Evolutionary conservation across 2,329 filamentous ascomycete species (phyloP).

Genomic region (Talaromyces sp.): DNA sequence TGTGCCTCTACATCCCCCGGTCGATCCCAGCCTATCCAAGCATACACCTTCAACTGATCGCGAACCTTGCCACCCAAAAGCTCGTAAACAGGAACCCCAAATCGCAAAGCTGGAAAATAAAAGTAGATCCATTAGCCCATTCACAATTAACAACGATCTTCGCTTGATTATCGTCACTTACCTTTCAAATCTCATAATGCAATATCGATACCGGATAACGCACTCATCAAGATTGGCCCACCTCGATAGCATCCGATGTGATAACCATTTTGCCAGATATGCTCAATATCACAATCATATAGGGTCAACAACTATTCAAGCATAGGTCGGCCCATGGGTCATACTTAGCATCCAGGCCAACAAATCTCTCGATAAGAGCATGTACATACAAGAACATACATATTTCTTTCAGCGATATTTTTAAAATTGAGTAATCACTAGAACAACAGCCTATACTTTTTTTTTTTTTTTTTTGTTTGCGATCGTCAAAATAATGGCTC

Average conservation of each 20-base stretch:
- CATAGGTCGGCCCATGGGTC: too few relatives aligned
- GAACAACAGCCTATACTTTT: too few relatives aligned
- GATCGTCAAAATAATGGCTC: too few relatives aligned
- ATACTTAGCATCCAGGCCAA: slow-evolving; percentile 73
- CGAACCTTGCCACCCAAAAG: slow-evolving; percentile 74
- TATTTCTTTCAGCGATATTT: too few relatives aligned
- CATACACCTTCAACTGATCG: slow-evolving; percentile 70
- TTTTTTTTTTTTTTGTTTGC: too few relatives aligned
- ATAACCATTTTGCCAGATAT: slow-evolving; percentile 77
- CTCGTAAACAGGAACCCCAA: slow-evolving; percentile 71
- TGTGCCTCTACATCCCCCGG: slow-evolving; percentile 64
- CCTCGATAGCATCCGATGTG: slow-evolving; percentile 74
- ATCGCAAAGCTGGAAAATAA: slow-evolving; percentile 34
- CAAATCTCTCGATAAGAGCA: slow-evolving; percentile 63
- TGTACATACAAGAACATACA: too few relatives aligned
- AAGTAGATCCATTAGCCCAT: too few relatives aligned
- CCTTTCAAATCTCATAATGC: slow-evolving; percentile 79
- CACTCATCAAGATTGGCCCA: slow-evolving; percentile 79
- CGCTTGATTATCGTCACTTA: slow-evolving; percentile 28
- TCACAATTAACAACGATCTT: too few relatives aligned
- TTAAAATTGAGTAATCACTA: too few relatives aligned
- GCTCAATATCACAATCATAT: slow-evolving; percentile 65
- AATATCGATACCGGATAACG: slow-evolving; percentile 76
- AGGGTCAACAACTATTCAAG: too few relatives aligned
- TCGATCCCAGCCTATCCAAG: slow-evolving; percentile 76